phyloP scores from a whole-genome alignment of 257 asterid genomes.

The Nicotiana knightiana region DNA sequence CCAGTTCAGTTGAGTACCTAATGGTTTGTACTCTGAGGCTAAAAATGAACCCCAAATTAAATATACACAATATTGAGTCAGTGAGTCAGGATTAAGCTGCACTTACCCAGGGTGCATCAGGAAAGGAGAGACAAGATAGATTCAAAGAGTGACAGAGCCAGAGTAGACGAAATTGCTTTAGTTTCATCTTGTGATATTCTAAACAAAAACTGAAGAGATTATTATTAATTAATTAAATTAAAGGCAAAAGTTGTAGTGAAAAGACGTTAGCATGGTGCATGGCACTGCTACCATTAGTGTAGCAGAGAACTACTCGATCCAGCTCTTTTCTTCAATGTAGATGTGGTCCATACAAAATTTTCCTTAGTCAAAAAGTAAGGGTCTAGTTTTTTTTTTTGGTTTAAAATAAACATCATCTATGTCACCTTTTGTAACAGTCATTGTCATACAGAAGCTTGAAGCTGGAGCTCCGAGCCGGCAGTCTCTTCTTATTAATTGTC shows the following conservation, averaged over 20 bases:
- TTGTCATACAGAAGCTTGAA: not conserved
- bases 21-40: conserved; percentile 5
- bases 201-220: not conserved
- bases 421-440: not conserved
- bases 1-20: not conserved
- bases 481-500: no score
- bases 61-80: not conserved
- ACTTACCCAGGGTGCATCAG: not conserved
- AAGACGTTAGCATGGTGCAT: conserved; percentile 8
- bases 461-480: not conserved
- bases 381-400: not conserved
- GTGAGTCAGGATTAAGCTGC: conserved; percentile 7
- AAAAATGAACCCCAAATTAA: not conserved
- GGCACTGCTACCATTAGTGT: conserved; percentile 1
- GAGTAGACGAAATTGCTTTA: not conserved
- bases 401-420: not conserved
- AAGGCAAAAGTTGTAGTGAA: not conserved
- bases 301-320: not conserved
- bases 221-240: not conserved
- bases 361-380: not conserved
- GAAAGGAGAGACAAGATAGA: not conserved
- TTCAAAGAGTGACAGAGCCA: not conserved
- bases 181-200: not conserved
- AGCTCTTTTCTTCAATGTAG: not conserved
- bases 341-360: not conserved